Evolutionary conservation across 768 basidiomycete genomes (phyloP), one percentile per base, ranked within the genome.

Genomic region (Asterophora lycoperdoides): DNA sequence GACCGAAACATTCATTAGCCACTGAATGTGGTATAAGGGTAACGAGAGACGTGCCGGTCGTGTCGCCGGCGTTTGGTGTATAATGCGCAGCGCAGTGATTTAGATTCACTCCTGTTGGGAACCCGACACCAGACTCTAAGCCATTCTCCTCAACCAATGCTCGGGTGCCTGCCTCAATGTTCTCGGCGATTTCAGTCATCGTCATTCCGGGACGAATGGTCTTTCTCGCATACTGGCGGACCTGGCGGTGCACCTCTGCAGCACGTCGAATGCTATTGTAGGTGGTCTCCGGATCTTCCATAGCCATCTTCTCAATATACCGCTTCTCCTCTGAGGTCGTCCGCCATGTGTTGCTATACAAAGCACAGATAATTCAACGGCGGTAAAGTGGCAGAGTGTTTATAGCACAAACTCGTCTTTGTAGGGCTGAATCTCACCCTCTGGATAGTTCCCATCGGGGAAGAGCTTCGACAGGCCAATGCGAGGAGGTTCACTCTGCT

Each of bases 51-150:
- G 52, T 57, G 93, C 93, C 78, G 47, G 65, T 80, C 2, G 80
- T 93, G 67, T 95, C 93, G 30, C 92, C 91, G 5, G 93, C 83
- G 65, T 99, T 99, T 8, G 95, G 95, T 4, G 89, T 86, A 65
- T 90, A 99, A 68, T 99, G 96, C 13, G 96, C 96, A 0, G 96
- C 96, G 56, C 92, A 93, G 60, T 96, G 75, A 64, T 99, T 99
- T 56, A 93, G 66, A 67, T 86, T 94, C 55, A 98, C 71, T 32
- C 96, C 96, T 8, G 95, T 98, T 23, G 96, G 96, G 70, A 99
- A 99, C 1, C 93, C 96, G 54, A 99, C 76, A 2, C 96, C 96
- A 34, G 80, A 71, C 50, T 93, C 81, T 45, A 92, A 64, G 8
- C 91, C 93, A 55, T 84, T 81, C 69, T 89, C 94, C 68, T 98